Base-by-base conservation (phyloP, 2,329 filamentous ascomycete species). In the Aspergillus udagawae region DNA sequence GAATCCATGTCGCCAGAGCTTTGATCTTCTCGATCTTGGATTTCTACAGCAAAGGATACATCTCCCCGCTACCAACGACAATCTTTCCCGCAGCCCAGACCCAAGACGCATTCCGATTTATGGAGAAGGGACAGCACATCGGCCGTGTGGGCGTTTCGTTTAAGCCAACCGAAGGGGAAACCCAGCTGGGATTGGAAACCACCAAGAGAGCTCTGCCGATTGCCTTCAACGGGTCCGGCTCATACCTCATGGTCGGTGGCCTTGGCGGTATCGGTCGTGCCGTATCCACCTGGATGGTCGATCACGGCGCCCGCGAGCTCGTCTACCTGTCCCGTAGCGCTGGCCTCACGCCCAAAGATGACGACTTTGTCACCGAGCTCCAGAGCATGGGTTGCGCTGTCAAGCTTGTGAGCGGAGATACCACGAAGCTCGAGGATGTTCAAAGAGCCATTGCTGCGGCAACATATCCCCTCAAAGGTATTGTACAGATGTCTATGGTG, bases 401-500 rank as follows among this genome's bases (percentile, higher is more conserved):
- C 4, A 49, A 29, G 8, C 48, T 41, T 3, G 41, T 62, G 5
- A 17, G 32, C 12, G 60, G 59, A 12, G n/a, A 49, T 55, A 54
- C 53, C 10, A 21, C 60, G 3, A 20, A 57, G 44, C 17, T 54
- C 17, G 32, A 25, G 20, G 53, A 60, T 3, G 57, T 58, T 17
- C 12, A 57, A 23, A 27, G 27, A 7, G 61, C 53, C 4, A 21
- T 59, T 14, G 6, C 35, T 2, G 41, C 20, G 8, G 55, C 48
- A 35, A 23, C 25, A 4, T 17, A 38, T 2, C 54, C 47, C 8
- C 42, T 65, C 21, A 57, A 32, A 5, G 64, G 65, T 10, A 54
- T 66, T 7, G 51, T 65, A 5, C 64, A 67, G 17, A 52, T 59
- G 27, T 47, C 64, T 0, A 57, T 63, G 54, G 52, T 61, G 23